Base-by-base conservation (phyloP, 139 green algal species). In the Chlamydomonas asymmetrica region DNA sequence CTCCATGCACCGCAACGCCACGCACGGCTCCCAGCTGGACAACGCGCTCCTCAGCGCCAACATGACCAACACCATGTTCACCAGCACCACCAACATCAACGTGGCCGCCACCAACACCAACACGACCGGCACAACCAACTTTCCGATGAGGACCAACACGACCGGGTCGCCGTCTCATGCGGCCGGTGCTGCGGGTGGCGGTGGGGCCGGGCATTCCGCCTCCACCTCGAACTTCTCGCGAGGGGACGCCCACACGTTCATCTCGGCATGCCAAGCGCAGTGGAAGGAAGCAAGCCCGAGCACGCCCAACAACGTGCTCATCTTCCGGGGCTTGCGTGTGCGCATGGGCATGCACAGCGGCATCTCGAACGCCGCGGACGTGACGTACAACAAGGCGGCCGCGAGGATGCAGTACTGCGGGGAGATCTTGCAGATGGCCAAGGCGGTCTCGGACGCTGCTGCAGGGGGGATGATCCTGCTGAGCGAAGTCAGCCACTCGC, bases 271-370 rank as follows among this genome's bases (percentile, higher is more conserved):
- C 62, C 74, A 80, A 57, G 74, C 74, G 7, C 27, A 18, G 9
- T 81, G 75, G 75, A 69, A 75, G 48, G 63, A 73, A 31, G 75
- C 66, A 16, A 76, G 45, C 20, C 66, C 75, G 22, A 50, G n/a
- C 66, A 81, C 75, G 2, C 75, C 75, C 66, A 81, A 81, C 66
- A 66, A 67, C 66, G 60, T 81, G 35, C 75, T 81, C 45, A 81
- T 81, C 8, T 81, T 81, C 75, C 40, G 74, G 49, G 80, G 80
- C 38, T 32, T 86, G 25, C 75, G 76, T 13, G 81, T 84, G 34
- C 81, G 81, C 59, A 87, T 87, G 75, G 81, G 76, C 57, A 75
- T 87, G 63, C 63, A 78, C 64, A 79, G 56, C 0, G 81, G 81
- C 66, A 61, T 83, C 57, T 27, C 4, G 4, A 68, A 63, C 34